Evolutionary conservation across 495 filamentous ascomycete genomes (phyloP), one percentile per base, ranked within the genome.

Genomic region (Podospora anserina): DNA sequence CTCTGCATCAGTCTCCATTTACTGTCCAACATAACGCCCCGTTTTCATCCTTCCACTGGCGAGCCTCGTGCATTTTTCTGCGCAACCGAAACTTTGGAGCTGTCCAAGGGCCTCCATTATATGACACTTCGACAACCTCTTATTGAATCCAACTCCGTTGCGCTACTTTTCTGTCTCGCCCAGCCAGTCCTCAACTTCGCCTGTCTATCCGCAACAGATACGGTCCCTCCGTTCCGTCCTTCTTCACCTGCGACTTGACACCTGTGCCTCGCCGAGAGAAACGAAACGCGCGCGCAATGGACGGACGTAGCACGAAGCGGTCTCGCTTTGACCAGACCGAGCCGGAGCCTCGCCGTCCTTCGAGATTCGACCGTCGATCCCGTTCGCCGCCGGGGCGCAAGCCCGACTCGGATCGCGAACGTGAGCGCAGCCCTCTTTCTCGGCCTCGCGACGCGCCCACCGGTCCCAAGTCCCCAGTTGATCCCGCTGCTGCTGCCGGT

Each of bases 291-390:
- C 53, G 63, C 57, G 71, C 66, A 18, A 96, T 96, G 92, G 88
- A 89, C 67, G 90, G 88, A 75, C 90, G 90, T 65, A 81, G 80
- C 69, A 81, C 85, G 13, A 96, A 95, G 83, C 90, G 93, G 61
- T 97, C 93, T 61, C 92, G 93, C 72, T 97, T 97, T 77, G 93
- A 97, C 76, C 90, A 94, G 76, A 93, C 86, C 55, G 92, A 92
- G 73, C 88, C 91, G 5, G 91, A 93, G 71, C 87, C 87, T 34
- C 88, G 88, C 68, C 87, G 89, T 19, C 73, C 78, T 27, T 92
- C 91, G 32, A 85, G 92, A 72, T 95, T 94, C 75, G 92, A 96
- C 77, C 88, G 91, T 68, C 89, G 93, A 66, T 97, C 93, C 57
- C 89, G 92, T 58, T 97, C 93, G 3, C 93, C 92, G 2, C 93